phyloP scores from a whole-genome alignment of 768 basidiomycete species.

The Leccinum truebloodii region DNA sequence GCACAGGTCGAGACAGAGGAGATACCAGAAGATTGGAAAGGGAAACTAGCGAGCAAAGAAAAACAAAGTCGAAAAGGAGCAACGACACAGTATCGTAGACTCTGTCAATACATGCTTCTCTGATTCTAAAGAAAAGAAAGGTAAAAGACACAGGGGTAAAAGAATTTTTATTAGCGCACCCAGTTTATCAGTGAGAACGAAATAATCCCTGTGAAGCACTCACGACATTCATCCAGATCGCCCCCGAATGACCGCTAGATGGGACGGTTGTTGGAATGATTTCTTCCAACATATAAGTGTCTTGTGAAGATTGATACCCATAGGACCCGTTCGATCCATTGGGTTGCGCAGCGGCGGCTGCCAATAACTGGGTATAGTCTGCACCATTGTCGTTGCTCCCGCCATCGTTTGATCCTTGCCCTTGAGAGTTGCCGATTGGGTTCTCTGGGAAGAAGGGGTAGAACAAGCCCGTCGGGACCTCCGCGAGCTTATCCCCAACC shows the following conservation, averaged over 20 bases:
- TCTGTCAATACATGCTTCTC: constrained; percentile 23
- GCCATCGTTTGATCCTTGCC: constrained; percentile 20
- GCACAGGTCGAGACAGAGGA: constrained; percentile 1
- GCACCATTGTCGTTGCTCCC: constrained; percentile 20
- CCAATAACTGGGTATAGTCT: constrained; percentile 57
- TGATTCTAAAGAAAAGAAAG: constrained; percentile 20
- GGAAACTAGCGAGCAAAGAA: constrained; percentile 8
- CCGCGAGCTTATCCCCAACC: constrained; percentile 47
- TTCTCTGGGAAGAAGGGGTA: constrained; percentile 78
- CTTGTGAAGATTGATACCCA: constrained; percentile 56
- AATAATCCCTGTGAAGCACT: constrained; percentile 33
- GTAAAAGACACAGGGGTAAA: background rate
- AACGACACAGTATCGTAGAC: constrained; percentile 5
- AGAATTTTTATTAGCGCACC: constrained; percentile 1
- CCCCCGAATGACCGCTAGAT: constrained; percentile 32
- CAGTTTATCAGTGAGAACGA: constrained; percentile 34
- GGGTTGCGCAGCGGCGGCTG: constrained; percentile 58
- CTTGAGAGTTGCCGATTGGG: constrained; percentile 25
- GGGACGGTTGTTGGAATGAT: constrained; percentile 43
- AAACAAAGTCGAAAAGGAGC: background rate
- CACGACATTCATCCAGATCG: constrained; percentile 48
- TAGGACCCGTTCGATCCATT: constrained; percentile 51
- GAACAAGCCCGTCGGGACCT: constrained; percentile 69
- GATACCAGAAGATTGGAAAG: background rate
- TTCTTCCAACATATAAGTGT: constrained; percentile 72